These are phyloP conservation scores for Calonectria honghensis DNA, from an alignment of 2,329 filamentous ascomycete species.

Conservation along the genomic window DNA sequence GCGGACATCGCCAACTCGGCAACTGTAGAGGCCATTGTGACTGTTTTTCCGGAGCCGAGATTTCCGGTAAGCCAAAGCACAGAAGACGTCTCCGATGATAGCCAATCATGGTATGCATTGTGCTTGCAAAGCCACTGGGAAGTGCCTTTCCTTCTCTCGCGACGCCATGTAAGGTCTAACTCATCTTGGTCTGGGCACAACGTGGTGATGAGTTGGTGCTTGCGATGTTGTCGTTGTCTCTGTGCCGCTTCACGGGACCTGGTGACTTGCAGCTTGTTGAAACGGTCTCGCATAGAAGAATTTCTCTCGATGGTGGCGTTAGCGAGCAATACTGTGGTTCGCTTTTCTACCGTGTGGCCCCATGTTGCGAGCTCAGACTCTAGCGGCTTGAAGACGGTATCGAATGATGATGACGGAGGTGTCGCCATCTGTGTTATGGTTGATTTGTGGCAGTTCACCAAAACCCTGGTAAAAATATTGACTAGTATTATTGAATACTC, in stretches of 20 bases:
- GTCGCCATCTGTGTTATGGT: neutral
- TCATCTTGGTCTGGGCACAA: neutral
- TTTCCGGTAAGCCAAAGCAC: neutral
- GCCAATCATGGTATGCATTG: neutral
- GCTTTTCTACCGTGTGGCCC: neutral
- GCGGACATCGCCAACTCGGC: neutral
- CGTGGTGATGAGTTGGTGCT: neutral
- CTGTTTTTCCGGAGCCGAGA: constrained; percentile 18
- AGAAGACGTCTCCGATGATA: neutral
- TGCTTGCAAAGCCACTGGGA: constrained; percentile 1
- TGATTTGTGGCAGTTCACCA: neutral
- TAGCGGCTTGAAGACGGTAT: neutral
- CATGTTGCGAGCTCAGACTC: neutral
- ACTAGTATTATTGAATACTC: constrained; percentile 13
- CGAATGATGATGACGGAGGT: neutral
- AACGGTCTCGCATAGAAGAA: neutral
- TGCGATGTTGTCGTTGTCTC: neutral
- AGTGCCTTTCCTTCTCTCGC: constrained; percentile 7
- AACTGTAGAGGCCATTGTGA: constrained; percentile 14
- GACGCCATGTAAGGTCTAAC: constrained; percentile 11
- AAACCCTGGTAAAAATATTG: neutral
- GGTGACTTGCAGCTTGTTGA: neutral
- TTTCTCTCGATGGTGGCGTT: neutral
- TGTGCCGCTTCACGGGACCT: neutral
- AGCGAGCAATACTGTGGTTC: neutral